Conservation (phyloP, 148 eudicot genomes). For the Bassia scoparia region DNA sequence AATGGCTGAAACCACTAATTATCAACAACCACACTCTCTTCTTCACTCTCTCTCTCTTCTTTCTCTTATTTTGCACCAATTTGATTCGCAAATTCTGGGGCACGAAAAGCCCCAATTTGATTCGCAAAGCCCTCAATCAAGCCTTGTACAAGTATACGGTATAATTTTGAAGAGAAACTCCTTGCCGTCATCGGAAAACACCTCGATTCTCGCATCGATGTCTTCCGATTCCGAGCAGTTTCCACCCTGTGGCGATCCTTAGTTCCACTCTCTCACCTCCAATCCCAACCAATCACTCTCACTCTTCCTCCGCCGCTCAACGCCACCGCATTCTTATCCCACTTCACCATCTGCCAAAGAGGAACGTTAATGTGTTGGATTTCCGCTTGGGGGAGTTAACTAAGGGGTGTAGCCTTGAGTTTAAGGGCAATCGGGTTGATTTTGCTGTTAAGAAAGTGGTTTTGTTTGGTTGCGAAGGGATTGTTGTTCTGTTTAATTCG, state of each 20-base stretch:
- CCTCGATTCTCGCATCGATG: background rate
- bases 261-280: background rate
- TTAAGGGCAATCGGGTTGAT: background rate
- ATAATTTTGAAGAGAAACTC: no score
- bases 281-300: no score
- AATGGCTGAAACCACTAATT: no score
- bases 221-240: background rate
- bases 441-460: background rate
- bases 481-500: background rate
- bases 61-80: no score
- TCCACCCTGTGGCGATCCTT: background rate
- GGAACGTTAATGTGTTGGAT: background rate
- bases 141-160: no score
- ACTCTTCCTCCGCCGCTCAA: background rate
- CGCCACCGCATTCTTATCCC: background rate
- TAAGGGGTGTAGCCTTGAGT: background rate
- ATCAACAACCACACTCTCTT: no score
- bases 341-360: background rate
- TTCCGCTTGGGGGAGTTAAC: slow-evolving; percentile 7
- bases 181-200: slow-evolving; percentile 7
- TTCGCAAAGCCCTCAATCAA: no score
- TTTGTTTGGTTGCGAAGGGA: background rate
- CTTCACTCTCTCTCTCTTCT: no score
- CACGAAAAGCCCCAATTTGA: no score
- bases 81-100: no score